Base-by-base conservation (phyloP, 345 rosid genomes). In the Populus davidiana region DNA sequence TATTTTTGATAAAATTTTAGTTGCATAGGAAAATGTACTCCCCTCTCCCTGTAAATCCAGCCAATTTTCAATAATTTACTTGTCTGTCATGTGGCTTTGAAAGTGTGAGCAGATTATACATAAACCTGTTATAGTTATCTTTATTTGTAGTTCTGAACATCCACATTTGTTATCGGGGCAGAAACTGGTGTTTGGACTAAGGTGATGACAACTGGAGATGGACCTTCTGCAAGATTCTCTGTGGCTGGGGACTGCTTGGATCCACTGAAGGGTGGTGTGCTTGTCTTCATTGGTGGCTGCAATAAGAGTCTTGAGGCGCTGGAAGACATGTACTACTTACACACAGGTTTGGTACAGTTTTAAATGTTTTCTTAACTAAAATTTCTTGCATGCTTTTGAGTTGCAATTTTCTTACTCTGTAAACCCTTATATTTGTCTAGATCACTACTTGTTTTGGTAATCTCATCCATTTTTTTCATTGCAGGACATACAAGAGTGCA, bases 191-290 rank as follows among this genome's bases (percentile, higher is more conserved):
- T 90, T 21, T 96, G 98, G 98, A 91, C 94, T 44, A 90, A 86
- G 79, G 86, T 90, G 79, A 82, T 86, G 49, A 88, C 97, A 64
- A 80, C 77, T 2, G 95, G 97, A 56, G 89, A 88, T 81, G 96
- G 95, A 54, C 99, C 99, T 73, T 92, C 93, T 76, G 92, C 99
- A 29, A 96, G 97, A 85, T 96, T 96, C 85, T 94, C 99, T 68
- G 87, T 92, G 50, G 89, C 97, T 18, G 97, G 98, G 82, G 99
- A 90, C 75, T 90, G 90, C 83, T 88, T 94, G 85, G 96, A 92
- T 88, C 99, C 98, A 6, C 78, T 86, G 70, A 90, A 85, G 82
- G 83, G 86, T 59, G 97, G 99, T 18, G 85, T 87, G 76, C 94
- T 94, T 77, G 84, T 90, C 74, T 86, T 96, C 78, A 77, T 91